Conservation (phyloP, 2,329 filamentous ascomycete genomes). For the Rutstroemia sp. region DNA sequence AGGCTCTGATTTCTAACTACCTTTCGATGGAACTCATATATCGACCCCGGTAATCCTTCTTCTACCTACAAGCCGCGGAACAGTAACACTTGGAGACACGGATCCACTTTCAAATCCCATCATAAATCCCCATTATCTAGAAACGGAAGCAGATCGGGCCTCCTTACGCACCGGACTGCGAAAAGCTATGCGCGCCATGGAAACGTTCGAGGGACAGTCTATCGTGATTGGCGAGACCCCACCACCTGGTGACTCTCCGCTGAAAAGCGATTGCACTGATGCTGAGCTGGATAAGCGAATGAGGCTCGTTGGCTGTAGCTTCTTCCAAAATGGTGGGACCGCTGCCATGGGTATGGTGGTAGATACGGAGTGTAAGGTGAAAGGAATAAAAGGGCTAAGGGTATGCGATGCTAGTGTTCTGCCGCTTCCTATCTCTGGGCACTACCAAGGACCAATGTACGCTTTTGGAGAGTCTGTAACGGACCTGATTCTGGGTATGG, state of each 20-base stretch:
- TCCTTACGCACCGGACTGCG: background rate
- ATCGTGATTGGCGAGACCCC: constrained; percentile 5
- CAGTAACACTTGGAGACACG: background rate
- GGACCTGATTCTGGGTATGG: constrained; percentile 38
- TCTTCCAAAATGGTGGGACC: constrained; percentile 29
- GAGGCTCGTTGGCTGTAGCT: background rate
- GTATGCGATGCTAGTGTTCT: constrained; percentile 56
- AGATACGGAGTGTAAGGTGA: constrained; percentile 47
- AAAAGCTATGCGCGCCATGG: background rate
- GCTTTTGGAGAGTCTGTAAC: constrained; percentile 54
- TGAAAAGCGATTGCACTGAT: constrained; percentile 3
- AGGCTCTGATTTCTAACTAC: background rate
- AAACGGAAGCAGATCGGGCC: background rate
- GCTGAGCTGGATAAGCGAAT: constrained; percentile 8
- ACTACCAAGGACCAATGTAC: constrained; percentile 32
- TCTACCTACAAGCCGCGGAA: constrained; percentile 11
- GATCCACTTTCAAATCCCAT: background rate
- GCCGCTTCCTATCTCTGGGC: constrained; percentile 33
- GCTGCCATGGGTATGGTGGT: constrained; percentile 45
- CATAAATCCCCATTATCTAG: background rate
- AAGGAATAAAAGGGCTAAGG: constrained; percentile 48
- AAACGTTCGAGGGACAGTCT: constrained; percentile 6
- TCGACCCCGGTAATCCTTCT: background rate
- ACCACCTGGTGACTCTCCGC: background rate
- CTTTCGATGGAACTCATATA: constrained; percentile 9